Evolutionary conservation across 1,139 yeast species (phyloP).

Genomic region (Protomyces pachydermus): DNA sequence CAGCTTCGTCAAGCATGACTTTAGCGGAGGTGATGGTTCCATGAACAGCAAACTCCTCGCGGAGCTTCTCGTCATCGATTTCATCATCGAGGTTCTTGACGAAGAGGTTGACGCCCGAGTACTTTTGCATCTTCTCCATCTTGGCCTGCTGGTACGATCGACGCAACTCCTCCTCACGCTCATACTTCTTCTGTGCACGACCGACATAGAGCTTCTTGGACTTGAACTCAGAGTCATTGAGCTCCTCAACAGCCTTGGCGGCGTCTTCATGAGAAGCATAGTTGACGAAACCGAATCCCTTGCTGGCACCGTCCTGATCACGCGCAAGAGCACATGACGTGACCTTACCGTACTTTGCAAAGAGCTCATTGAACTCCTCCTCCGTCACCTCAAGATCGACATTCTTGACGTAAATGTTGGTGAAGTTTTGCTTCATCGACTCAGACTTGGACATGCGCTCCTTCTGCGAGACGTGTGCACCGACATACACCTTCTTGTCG

Average conservation of each 20-base stretch:
- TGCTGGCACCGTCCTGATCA: constrained; percentile 83
- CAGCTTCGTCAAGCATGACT: constrained; percentile 77
- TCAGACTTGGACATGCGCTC: constrained; percentile 95
- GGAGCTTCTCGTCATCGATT: constrained; percentile 83
- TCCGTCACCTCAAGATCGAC: constrained; percentile 65
- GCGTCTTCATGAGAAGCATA: constrained; percentile 84
- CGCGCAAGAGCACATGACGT: constrained; percentile 79
- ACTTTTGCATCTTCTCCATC: constrained; percentile 86
- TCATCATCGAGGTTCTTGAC: constrained; percentile 94
- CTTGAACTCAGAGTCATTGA: constrained; percentile 79
- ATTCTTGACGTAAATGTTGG: constrained; percentile 93
- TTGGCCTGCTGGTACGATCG: constrained; percentile 91
- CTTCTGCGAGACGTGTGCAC: constrained; percentile 85
- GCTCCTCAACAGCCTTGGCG: constrained; percentile 81
- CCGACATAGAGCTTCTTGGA: constrained; percentile 91
- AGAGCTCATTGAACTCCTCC: constrained; percentile 62
- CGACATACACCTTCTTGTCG: constrained; percentile 94
- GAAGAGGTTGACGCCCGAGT: constrained; percentile 96
- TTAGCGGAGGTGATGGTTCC: constrained; percentile 95
- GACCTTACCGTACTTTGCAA: constrained; percentile 69
- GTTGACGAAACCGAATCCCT: constrained; percentile 95
- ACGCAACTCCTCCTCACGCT: constrained; percentile 94
- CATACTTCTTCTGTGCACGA: constrained; percentile 98
- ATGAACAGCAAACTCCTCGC: constrained; percentile 86
- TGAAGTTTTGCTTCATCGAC: constrained; percentile 86